Base-by-base conservation (phyloP, 2,329 filamentous ascomycete genomes). In the Hirsutella thompsonii region DNA sequence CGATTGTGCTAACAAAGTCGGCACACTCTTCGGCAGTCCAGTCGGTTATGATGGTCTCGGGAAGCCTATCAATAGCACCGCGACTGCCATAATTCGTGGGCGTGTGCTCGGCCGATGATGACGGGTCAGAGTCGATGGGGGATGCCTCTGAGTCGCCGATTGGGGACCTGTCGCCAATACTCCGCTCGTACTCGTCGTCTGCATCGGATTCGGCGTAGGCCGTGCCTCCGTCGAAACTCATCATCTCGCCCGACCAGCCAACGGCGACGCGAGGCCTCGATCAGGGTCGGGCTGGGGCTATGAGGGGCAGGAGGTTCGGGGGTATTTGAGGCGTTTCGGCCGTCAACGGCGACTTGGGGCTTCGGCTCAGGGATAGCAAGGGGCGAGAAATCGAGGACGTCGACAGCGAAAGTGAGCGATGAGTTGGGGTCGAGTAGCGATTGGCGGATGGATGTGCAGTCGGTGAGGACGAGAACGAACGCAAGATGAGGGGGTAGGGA, bases 11-110 rank as follows among this genome's bases (percentile, higher is more conserved):
- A 50, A 95, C 76, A 56, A 93, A 96, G 54, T 94, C 87, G 49
- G 87, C 87, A 62, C 85, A 89, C 63, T 96, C 87, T 44, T 93
- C 86, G 14, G 79, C 81, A 2, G 80, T 81, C 84, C 84, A 92
- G 52, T 87, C 80, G 26, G 79, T 79, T 51, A 90, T 83, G 55
- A 83, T 76, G 37, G 81, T 83, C 54, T 83, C 80, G 50, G 83
- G 83, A 49, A 84, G 68, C 41, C 74, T 68, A 59, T 83, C 79
- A 55, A 71, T 73, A 53, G 73, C 76, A 56, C 64, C 70, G 44
- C 73, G 76, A 53, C 82, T 79, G 48, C 76, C 79, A 52, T 83
- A 85, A 39, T 81, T 87, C 38, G 83, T 90, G 18, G 84, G 84
- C 8, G 84, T 89, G 58, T 88, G 83, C 54, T 88, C 81, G 50